These are phyloP conservation scores for Candida parachauliodes DNA, from an alignment of 805 yeast genomes.

Conservation along the genomic window DNA sequence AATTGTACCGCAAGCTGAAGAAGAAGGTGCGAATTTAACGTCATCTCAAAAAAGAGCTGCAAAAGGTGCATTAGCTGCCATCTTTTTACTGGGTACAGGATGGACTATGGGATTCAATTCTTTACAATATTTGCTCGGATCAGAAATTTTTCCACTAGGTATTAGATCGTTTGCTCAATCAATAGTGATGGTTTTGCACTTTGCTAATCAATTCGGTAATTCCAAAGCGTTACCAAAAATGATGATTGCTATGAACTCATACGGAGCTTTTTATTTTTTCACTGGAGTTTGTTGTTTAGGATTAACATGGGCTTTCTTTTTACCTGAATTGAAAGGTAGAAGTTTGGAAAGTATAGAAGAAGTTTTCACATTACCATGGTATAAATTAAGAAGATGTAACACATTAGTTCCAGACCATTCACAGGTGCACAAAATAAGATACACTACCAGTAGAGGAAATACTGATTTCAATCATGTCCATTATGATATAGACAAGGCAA, in stretches of 20 bases:
- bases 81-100: slow-evolving; percentile 47
- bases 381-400: slow-evolving; percentile 47
- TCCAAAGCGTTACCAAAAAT: slow-evolving; percentile 49
- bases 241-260: slow-evolving; percentile 40
- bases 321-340: slow-evolving; percentile 47
- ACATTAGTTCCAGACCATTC: slow-evolving; percentile 49
- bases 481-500: slow-evolving; percentile 8
- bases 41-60: slow-evolving; percentile 35
- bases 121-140: slow-evolving; percentile 48
- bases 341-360: slow-evolving; percentile 48
- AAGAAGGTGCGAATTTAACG: slow-evolving; percentile 22
- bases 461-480: slow-evolving; percentile 12
- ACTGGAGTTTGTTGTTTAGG: slow-evolving; percentile 39
- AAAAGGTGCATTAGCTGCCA: slow-evolving; percentile 45
- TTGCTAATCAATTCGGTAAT: slow-evolving; percentile 52
- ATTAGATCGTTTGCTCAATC: slow-evolving; percentile 47
- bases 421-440: slow-evolving; percentile 28
- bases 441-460: slow-evolving; percentile 13
- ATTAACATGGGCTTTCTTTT: slow-evolving; percentile 38
- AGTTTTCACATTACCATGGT: slow-evolving; percentile 51
- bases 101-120: slow-evolving; percentile 59
- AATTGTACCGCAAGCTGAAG: slow-evolving; percentile 41
- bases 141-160: slow-evolving; percentile 51
- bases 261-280: slow-evolving; percentile 52
- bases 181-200: slow-evolving; percentile 50